These are phyloP conservation scores for Ogataea allantospora DNA, from an alignment of 805 yeast species.

Conservation along the genomic window DNA sequence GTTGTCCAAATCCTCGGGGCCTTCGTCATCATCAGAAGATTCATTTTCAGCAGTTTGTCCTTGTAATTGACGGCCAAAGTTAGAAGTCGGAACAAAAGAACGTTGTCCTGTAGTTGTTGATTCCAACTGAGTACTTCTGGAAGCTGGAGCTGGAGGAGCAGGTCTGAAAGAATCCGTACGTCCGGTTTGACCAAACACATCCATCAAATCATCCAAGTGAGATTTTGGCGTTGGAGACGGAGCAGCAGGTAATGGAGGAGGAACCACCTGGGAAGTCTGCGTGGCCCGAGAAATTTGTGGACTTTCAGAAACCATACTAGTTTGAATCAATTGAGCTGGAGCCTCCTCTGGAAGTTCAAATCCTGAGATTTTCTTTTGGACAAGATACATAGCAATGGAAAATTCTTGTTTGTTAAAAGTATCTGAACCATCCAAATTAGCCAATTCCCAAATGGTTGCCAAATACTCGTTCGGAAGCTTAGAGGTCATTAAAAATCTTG, in stretches of 20 bases:
- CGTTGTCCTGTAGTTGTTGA: constrained; percentile 31
- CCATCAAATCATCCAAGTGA: constrained; percentile 67
- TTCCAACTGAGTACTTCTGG: constrained; percentile 20
- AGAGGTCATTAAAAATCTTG: constrained; percentile 84
- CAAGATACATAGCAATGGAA: constrained; percentile 89
- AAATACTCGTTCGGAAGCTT: constrained; percentile 79
- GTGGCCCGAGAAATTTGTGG: constrained; percentile 2
- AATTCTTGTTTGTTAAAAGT: constrained; percentile 78
- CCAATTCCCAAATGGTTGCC: constrained; percentile 91
- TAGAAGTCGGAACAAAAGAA: constrained; percentile 75
- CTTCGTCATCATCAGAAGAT: constrained; percentile 39
- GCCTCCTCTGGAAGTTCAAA: constrained; percentile 70
- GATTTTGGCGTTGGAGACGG: constrained; percentile 24
- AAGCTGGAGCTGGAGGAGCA: constrained; percentile 34
- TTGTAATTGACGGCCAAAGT: constrained; percentile 75
- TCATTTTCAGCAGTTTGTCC: constrained; percentile 28
- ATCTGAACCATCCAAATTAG: constrained; percentile 87
- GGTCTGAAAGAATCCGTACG: constrained; percentile 24
- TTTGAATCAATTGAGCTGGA: constrained; percentile 55
- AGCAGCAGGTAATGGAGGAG: constrained; percentile 14
- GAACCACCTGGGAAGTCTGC: constrained; percentile 8
- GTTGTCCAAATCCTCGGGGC: constrained; percentile 33
- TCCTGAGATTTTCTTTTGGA: constrained; percentile 81
- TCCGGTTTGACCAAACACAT: constrained; percentile 44
- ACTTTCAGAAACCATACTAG: constrained; percentile 29